A percentile compares a stretch with the other conserved stretches of the same genome.
Conservation (phyloP, 495 filamentous ascomycete genomes). For the Aspergillus funiculosus region DNA sequence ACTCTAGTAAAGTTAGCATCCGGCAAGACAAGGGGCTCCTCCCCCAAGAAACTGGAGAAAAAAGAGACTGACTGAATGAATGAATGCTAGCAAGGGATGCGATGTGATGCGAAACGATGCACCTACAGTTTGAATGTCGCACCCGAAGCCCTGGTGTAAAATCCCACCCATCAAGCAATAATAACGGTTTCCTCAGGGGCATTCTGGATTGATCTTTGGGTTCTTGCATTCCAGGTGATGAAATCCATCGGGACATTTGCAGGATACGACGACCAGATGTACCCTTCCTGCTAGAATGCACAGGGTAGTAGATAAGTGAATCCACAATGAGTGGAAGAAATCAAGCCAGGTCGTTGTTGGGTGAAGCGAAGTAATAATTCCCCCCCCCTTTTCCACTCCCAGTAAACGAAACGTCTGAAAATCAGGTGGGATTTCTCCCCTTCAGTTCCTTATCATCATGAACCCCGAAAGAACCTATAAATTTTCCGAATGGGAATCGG, state of each 20-base stretch:
- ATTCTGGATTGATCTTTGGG: conserved; percentile 14
- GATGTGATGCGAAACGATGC: conserved; percentile 7
- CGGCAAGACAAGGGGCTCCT: conserved; percentile 14
- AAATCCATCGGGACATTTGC: conserved; percentile 11
- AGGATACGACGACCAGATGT: neutral
- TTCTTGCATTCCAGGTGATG: conserved; percentile 16
- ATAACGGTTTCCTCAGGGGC: conserved; percentile 3
- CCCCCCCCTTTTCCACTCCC: too few species aligned
- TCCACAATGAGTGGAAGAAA: neutral
- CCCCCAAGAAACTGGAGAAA: neutral
- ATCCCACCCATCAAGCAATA: conserved; percentile 2
- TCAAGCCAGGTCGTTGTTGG: too few species aligned
- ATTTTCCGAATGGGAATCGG: too few species aligned
- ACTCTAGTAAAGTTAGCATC: conserved; percentile 7
- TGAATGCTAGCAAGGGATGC: conserved; percentile 11
- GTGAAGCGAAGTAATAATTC: too few species aligned
- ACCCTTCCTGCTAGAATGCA: neutral
- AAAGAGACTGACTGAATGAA: conserved; percentile 5
- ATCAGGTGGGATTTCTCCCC: too few species aligned
- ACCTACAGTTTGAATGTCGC: conserved; percentile 9
- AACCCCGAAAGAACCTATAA: too few species aligned
- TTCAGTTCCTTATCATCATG: too few species aligned
- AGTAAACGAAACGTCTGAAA: too few species aligned
- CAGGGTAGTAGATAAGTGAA: neutral
- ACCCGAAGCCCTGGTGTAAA: conserved; percentile 18